These are phyloP conservation scores for Euphorbia corollata DNA, from an alignment of 441 rosid species.

Conservation along the genomic window DNA sequence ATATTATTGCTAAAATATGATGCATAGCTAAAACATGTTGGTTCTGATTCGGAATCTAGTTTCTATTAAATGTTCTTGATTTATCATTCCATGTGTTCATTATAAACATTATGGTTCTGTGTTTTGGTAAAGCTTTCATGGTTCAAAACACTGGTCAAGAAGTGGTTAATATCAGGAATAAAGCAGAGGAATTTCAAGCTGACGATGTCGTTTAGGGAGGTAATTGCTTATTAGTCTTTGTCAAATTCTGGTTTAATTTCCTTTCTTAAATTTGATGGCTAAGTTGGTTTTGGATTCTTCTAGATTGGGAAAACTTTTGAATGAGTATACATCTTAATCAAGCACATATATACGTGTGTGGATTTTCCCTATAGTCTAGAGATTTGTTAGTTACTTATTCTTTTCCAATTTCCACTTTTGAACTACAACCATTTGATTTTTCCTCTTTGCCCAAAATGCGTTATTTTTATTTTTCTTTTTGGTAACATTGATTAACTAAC, in stretches of 20 bases:
- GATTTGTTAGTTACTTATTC: constrained; percentile 12
- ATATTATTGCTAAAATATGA: constrained; percentile 19
- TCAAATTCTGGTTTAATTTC: constrained; percentile 7
- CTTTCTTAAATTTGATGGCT: constrained; percentile 15
- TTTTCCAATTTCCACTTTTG: no score
- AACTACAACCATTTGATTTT: no score
- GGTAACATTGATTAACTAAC: no score
- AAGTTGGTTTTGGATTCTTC: constrained; percentile 21
- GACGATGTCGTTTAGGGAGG: constrained; percentile 54
- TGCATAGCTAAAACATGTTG: background rate
- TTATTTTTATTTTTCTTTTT: no score
- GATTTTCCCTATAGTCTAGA: constrained; percentile 13
- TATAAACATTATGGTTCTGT: background rate
- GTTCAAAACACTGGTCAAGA: constrained; percentile 92
- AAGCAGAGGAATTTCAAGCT: constrained; percentile 80
- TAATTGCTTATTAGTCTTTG: constrained; percentile 17
- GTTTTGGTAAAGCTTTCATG: constrained; percentile 66
- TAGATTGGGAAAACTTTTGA: constrained; percentile 12
- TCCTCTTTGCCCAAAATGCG: no score
- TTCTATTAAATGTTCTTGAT: background rate
- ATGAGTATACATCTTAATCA: constrained; percentile 19
- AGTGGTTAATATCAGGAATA: constrained; percentile 87
- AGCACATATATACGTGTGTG: constrained; percentile 19
- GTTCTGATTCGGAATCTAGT: constrained; percentile 7
- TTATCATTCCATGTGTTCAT: background rate